Base-by-base conservation (phyloP, 345 rosid species). In the Gossypium ekmanianum region DNA sequence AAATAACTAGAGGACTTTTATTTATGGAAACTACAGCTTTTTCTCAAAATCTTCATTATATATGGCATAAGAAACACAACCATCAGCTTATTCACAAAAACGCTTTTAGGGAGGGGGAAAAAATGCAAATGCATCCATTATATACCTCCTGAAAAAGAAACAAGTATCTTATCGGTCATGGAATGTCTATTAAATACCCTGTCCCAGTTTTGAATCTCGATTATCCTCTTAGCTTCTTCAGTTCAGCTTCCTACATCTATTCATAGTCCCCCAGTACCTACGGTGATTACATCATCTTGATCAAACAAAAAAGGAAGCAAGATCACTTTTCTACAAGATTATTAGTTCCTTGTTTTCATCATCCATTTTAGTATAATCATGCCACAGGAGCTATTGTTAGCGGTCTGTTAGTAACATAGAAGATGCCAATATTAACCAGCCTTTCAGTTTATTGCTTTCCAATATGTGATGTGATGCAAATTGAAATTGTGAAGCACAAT, bases 151-250 rank as follows among this genome's bases (percentile, higher is more conserved):
- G 22, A 34, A 63, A 39, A 63, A 63, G 24, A 64, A 63, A 41
- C 24, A 63, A 39, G 47, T 22, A 63, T 65, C 27, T 4, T 47
- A 18, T 65, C 1, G 3, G 12, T 43, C 22, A 2, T 43, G 29
- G 43, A 41, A 65, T 65, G 51, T 14, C 10, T 43, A 92, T 76
- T 84, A 39, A 47, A 39, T 39, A n/a, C 48, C 22, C 27, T 64
- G 13, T 41, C 48, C 68, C 26, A 7, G 45, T 39, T 39, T 64
- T 63, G 68, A 64, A 39, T 64, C 68, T 6, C 26, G 9, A 41
- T 64, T 41, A 17, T 64, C 24, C 41, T 39, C 24, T 34, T 17
- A 17, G 3, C 26, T 64, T 64, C 14, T 9, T 64, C 50, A 16
- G 14, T 64, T 64, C 50, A 64, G 16, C 50, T 64, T 41, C 68